These are phyloP conservation scores for Pterulicium gracile DNA, from an alignment of 1,284 basidiomycete species.

Conservation along the genomic window DNA sequence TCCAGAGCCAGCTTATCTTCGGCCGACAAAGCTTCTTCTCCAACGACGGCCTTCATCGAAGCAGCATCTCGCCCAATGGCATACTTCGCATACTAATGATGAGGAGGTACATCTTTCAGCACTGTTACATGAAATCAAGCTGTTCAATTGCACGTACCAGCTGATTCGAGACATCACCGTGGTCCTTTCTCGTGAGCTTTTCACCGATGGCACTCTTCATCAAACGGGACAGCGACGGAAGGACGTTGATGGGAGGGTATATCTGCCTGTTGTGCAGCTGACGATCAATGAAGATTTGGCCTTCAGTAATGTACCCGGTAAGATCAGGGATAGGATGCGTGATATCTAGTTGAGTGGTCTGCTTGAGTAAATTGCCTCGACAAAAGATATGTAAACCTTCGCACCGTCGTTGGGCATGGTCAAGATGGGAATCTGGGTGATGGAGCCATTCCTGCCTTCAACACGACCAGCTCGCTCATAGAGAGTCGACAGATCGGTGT, in stretches of 20 bases:
- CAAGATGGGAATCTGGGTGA: constrained; percentile 98
- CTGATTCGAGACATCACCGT: constrained; percentile 98
- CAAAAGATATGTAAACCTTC: no score
- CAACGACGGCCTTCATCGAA: constrained; percentile 99
- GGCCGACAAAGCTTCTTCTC: constrained; percentile 90
- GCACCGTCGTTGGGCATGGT: constrained; percentile 99
- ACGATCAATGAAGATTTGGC: constrained; percentile 98
- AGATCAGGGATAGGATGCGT: constrained; percentile 99
- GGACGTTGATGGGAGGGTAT: constrained; percentile 99
- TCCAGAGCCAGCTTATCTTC: constrained; percentile 93
- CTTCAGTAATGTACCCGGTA: constrained; percentile 98
- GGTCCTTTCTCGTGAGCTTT: constrained; percentile 94
- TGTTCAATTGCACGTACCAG: constrained; percentile 54
- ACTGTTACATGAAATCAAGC: constrained; percentile 14
- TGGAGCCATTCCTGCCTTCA: constrained; percentile 94
- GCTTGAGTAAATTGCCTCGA: constrained; percentile 10
- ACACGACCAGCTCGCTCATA: constrained; percentile 99
- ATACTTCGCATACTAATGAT: constrained; percentile 82
- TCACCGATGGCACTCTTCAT: constrained; percentile 99
- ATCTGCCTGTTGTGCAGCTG: constrained; percentile 92
- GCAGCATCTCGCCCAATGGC: constrained; percentile 97
- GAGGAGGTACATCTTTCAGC: constrained; percentile 7
- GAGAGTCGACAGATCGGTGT: constrained; percentile 97
- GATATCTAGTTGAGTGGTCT: constrained; percentile 70
- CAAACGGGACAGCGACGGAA: constrained; percentile 95